Evolutionary conservation across 169 alveolate genomes (phyloP), one percentile per base, ranked within the genome.

Genomic region (Plasmodium berghei): DNA sequence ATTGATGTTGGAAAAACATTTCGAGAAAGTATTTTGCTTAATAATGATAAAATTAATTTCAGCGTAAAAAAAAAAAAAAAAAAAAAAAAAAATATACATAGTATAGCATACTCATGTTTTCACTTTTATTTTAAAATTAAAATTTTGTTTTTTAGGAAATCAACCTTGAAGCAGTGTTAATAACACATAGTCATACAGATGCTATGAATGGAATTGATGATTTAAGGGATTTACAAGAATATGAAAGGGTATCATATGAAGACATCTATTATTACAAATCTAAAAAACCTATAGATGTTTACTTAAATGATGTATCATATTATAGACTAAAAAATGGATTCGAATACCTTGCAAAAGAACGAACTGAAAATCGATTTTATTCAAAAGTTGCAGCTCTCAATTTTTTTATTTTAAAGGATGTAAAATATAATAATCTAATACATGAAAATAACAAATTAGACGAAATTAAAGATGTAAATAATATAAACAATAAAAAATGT

Each of bases 121-220:
- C 28, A 3, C 12, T 12, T 9, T n/a, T 8, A 5, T 28, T 45
- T 10, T n/a, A 1, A 0, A 18, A 9, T n/a, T 18, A n/a, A n/a
- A 67, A n/a, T 67, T 40, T n/a, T 45, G n/a, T 67, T 9, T 4
- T 3, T 1, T 71, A 80, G 90, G 64, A 66, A 54, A 54, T 80
- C 28, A 80, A 67, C n/a, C 58, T 80, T 42, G 85, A 80, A 12
- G 52, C 61, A 9, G 90, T 80, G 9, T 59, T 80, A 12, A 80
- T 80, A 66, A 80, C 72, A 48, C 90, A 80, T 24, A 66, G 90
- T 28, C 90, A 80, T 28, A 80, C 90, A 6, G 90, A 80, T 46
- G 90, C 90, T 9, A 40, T 80, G 62, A 80, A 80, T 16, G 90
- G 90, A 6, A 80, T 80, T 9, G 90, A 80, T 69, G 90, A 80